Evolutionary conservation across 2,329 filamentous ascomycete species (phyloP).

Genomic region (Xylariaceae sp.): DNA sequence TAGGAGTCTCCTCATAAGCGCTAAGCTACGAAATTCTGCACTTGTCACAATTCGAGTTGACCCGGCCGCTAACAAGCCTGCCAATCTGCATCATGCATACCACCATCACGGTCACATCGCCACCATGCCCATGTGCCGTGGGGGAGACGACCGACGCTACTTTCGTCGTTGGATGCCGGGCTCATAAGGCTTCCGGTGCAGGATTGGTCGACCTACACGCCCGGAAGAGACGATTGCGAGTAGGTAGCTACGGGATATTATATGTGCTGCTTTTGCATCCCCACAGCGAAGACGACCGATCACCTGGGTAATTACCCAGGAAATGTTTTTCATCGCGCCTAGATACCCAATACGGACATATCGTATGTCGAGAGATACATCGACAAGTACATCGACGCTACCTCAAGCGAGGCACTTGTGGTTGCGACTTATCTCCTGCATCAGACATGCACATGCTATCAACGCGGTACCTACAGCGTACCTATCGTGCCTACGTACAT

Average conservation of each 20-base stretch:
- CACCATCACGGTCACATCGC: slow-evolving; percentile 26
- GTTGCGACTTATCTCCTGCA: too few species aligned
- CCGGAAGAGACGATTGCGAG: not conserved
- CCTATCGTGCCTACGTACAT: too few species aligned
- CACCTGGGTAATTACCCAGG: not conserved
- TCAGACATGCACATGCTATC: too few species aligned
- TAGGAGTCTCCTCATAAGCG: not conserved
- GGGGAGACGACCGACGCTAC: not conserved
- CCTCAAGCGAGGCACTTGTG: too few species aligned
- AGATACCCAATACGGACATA: too few species aligned
- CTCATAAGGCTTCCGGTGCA: not conserved
- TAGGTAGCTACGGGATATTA: too few species aligned
- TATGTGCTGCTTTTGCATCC: not conserved
- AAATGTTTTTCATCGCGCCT: too few species aligned
- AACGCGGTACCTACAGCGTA: too few species aligned
- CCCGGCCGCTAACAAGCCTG: too few species aligned
- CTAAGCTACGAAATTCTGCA: not conserved
- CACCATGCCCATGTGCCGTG: slow-evolving; percentile 13
- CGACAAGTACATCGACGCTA: too few species aligned
- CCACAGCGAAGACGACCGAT: not conserved
- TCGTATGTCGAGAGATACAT: too few species aligned
- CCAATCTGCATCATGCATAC: slow-evolving; percentile 18
- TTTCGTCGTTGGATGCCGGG: not conserved
- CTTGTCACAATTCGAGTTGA: not conserved
- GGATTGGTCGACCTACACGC: not conserved